Evolutionary conservation across 2,329 filamentous ascomycete species (phyloP).

Genomic region (Atkinsonella hypoxylon): DNA sequence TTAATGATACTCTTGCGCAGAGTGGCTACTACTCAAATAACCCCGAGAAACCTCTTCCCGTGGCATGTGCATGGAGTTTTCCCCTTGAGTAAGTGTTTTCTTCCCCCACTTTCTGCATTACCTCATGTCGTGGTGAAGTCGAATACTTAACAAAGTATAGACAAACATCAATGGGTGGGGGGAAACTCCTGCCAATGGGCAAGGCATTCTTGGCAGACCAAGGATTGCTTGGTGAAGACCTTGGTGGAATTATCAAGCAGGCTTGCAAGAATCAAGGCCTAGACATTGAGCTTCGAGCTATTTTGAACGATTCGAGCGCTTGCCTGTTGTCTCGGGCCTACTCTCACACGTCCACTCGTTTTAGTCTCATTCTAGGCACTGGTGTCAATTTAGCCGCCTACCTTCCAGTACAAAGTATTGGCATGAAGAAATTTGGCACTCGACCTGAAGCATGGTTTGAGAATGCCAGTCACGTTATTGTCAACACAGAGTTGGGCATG

Average conservation of each 20-base stretch:
- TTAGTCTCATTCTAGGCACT: slow-evolving; percentile 55
- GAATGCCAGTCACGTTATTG: slow-evolving; percentile 47
- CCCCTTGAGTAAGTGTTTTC: slow-evolving; percentile 50
- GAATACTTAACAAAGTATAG: slow-evolving; percentile 22
- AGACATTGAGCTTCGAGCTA: slow-evolving; percentile 43
- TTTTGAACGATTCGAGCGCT: slow-evolving; percentile 58
- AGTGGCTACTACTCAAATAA: slow-evolving; percentile 26
- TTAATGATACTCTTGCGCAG: slow-evolving; percentile 41
- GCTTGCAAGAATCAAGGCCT: slow-evolving; percentile 41
- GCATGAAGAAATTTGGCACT: slow-evolving; percentile 41
- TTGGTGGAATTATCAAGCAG: slow-evolving; percentile 44
- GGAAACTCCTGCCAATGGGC: slow-evolving; percentile 50
- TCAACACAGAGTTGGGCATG: slow-evolving; percentile 58
- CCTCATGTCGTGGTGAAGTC: background rate
- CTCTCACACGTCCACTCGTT: slow-evolving; percentile 43
- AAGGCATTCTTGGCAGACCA: slow-evolving; percentile 51
- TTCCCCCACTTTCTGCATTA: background rate
- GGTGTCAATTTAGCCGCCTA: slow-evolving; percentile 56
- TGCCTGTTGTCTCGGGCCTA: slow-evolving; percentile 54
- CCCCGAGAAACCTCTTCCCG: slow-evolving; percentile 34
- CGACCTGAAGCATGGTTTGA: slow-evolving; percentile 45
- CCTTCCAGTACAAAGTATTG: slow-evolving; percentile 45
- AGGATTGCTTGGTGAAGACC: slow-evolving; percentile 45
- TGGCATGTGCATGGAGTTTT: slow-evolving; percentile 59
- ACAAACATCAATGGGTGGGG: slow-evolving; percentile 51